These are phyloP conservation scores for Neltuma alba DNA, from an alignment of 306 rosid genomes.

Conservation along the genomic window DNA sequence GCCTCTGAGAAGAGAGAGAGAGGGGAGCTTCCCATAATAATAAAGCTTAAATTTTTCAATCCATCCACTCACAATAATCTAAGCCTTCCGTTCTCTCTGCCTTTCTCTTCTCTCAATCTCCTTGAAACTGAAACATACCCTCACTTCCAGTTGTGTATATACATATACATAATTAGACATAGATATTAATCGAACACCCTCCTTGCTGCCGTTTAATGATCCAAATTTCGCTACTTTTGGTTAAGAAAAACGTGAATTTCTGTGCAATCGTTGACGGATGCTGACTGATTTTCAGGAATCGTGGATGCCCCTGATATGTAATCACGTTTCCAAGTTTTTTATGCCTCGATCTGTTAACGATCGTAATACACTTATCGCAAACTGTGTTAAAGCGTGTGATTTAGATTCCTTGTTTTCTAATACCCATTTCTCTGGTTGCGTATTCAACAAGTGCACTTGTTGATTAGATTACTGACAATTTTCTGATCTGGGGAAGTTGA, in stretches of 20 bases:
- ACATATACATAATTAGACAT: background rate
- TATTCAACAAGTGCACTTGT: constrained; percentile 48
- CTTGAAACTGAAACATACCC: background rate
- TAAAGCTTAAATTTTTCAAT: background rate
- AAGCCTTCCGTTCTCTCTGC: background rate
- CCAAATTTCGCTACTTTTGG: constrained; percentile 32
- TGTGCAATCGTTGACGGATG: constrained; percentile 49
- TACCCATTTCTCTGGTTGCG: constrained; percentile 38
- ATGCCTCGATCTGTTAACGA: constrained; percentile 50
- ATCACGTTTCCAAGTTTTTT: constrained; percentile 49
- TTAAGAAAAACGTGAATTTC: constrained; percentile 34
- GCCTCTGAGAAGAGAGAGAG: background rate
- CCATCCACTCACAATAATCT: background rate
- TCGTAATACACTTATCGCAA: constrained; percentile 51
- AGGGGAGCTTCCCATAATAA: background rate
- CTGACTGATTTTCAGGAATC: constrained; percentile 59
- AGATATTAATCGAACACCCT: constrained; percentile 20
- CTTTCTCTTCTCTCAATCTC: background rate
- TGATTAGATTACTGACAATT: constrained; percentile 38
- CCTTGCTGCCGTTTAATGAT: constrained; percentile 43
- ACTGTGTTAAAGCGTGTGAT: constrained; percentile 30
- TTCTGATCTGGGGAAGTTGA: constrained; percentile 45
- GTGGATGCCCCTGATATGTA: constrained; percentile 54
- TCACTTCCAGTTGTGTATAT: background rate
- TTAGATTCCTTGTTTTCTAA: constrained; percentile 31